phyloP scores from a whole-genome alignment of 371 early-diverging fungal species.

The Mucor circinelloides region DNA sequence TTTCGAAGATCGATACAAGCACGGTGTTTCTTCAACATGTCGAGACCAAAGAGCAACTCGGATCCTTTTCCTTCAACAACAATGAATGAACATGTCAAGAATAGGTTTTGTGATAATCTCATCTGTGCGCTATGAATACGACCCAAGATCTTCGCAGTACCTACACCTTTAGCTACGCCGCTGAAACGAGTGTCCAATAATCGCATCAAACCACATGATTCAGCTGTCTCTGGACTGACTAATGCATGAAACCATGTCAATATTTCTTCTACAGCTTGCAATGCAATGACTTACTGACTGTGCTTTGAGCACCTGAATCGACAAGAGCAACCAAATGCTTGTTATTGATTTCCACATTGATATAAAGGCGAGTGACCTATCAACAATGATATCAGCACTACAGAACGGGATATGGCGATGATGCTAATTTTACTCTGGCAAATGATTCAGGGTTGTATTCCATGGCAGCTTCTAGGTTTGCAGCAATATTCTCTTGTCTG shows the following conservation, averaged over 20 bases:
- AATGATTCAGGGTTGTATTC: conserved; percentile 96
- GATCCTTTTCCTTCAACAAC: conserved; percentile 94
- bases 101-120: conserved; percentile 70
- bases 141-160: conserved; percentile 93
- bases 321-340: conserved; percentile 91
- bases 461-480: conserved; percentile 89
- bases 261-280: neutral
- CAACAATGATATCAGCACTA: neutral
- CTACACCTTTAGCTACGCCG: conserved; percentile 95
- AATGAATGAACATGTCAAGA: conserved; percentile 87
- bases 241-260: neutral
- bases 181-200: conserved; percentile 88
- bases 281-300: conserved; percentile 77
- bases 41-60: conserved; percentile 92
- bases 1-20: conserved; percentile 89
- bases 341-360: conserved; percentile 87
- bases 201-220: conserved; percentile 86
- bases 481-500: conserved; percentile 80
- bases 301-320: conserved; percentile 97
- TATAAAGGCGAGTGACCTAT: conserved; percentile 88
- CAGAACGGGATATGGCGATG: neutral
- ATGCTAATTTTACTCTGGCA: conserved; percentile 56
- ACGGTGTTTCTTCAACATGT: conserved; percentile 90
- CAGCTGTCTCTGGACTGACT: conserved; percentile 86
- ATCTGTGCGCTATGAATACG: conserved; percentile 91